Conservation (phyloP, 116 monocot species). For the Cymodocea nodosa region DNA sequence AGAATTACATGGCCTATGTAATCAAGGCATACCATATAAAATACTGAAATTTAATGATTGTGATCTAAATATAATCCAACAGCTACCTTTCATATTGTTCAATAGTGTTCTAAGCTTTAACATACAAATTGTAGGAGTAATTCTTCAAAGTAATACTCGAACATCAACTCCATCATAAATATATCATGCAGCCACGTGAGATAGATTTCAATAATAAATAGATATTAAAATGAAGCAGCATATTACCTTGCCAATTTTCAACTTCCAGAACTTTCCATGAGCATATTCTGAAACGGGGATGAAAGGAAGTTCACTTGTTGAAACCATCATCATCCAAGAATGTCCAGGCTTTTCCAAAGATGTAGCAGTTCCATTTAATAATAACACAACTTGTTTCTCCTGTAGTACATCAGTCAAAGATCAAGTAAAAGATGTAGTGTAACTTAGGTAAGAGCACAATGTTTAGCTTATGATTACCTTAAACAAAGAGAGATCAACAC, state of each 20-base stretch:
- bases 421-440: background rate
- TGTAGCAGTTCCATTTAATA: constrained; percentile 48
- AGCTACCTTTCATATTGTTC: too few species aligned
- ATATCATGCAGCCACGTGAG: too few species aligned
- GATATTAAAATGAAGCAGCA: background rate
- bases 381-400: constrained; percentile 65
- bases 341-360: constrained; percentile 35
- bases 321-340: constrained; percentile 78
- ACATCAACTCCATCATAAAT: too few species aligned
- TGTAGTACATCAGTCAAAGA: constrained; percentile 19
- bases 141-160: too few species aligned
- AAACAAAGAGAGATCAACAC: constrained; percentile 67
- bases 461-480: constrained; percentile 34
- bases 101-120: too few species aligned
- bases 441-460: background rate
- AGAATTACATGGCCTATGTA: too few species aligned
- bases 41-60: too few species aligned
- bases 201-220: too few species aligned
- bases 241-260: constrained; percentile 43
- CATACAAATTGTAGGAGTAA: too few species aligned
- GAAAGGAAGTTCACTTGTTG: constrained; percentile 40
- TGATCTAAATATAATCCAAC: too few species aligned
- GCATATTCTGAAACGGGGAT: constrained; percentile 24
- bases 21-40: too few species aligned
- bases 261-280: constrained; percentile 29